Conservation (phyloP, 371 early-diverging fungal species). For the Rhizopus stolonifer region DNA sequence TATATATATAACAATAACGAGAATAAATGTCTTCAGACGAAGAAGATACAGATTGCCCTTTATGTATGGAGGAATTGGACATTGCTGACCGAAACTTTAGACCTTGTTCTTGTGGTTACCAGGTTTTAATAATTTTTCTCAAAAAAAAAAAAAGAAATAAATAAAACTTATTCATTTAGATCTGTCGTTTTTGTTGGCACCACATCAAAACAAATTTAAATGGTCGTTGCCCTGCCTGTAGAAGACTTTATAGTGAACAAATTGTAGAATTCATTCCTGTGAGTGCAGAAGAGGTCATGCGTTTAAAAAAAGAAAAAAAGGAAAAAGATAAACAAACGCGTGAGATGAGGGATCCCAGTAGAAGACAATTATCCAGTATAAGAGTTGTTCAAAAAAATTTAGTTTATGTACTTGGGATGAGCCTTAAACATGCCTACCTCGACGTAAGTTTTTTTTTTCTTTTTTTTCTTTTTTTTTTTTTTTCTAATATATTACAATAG, state of each 20-base stretch:
- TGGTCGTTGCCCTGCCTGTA: slow-evolving; percentile 93
- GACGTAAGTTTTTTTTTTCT: slow-evolving; percentile 60
- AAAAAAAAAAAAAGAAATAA: background rate
- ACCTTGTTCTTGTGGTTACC: slow-evolving; percentile 97
- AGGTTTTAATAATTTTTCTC: slow-evolving; percentile 54
- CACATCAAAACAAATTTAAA: slow-evolving; percentile 93
- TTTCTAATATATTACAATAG: slow-evolving; percentile 21
- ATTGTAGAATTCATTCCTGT: slow-evolving; percentile 89
- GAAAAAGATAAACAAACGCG: slow-evolving; percentile 88
- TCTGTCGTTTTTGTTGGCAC: slow-evolving; percentile 98
- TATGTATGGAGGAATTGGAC: slow-evolving; percentile 98
- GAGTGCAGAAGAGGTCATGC: slow-evolving; percentile 77
- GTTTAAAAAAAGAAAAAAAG: slow-evolving; percentile 78
- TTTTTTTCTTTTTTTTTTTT: slow-evolving; percentile 21
- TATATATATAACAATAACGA: no score
- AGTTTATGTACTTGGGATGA: slow-evolving; percentile 93
- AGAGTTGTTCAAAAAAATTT: slow-evolving; percentile 95
- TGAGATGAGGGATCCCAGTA: slow-evolving; percentile 84
- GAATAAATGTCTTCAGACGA: slow-evolving; percentile 57
- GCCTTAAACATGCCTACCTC: slow-evolving; percentile 78
- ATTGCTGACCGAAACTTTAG: slow-evolving; percentile 93
- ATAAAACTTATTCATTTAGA: slow-evolving; percentile 52
- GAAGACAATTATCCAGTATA: slow-evolving; percentile 87
- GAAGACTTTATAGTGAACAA: slow-evolving; percentile 82
- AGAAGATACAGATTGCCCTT: slow-evolving; percentile 92